Conservation (phyloP, 257 asterid species). For the Echites panduratus region DNA sequence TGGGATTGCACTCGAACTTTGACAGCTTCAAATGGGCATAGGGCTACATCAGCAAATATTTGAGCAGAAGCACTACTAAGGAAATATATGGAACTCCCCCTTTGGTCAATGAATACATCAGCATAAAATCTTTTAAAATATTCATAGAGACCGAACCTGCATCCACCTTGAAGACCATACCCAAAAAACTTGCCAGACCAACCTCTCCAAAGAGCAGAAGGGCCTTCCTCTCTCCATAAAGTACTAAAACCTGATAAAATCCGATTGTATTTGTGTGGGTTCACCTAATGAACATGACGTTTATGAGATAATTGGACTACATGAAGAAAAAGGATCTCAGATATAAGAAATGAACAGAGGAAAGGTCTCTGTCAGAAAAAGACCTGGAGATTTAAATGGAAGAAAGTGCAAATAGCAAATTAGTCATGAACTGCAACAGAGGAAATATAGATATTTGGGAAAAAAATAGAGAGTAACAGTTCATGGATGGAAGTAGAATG, state of each 20-base stretch:
- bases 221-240: conserved; percentile 61
- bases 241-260: conserved; percentile 53
- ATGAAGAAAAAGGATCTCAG: conserved; percentile 1
- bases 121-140: conserved; percentile 59
- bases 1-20: conserved; percentile 63
- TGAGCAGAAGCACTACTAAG: conserved; percentile 77
- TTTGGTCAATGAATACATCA: conserved; percentile 40
- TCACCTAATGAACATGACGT: conserved; percentile 32
- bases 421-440: not conserved
- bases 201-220: conserved; percentile 66
- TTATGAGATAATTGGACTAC: conserved; percentile 12
- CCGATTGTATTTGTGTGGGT: conserved; percentile 56
- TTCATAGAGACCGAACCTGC: conserved; percentile 64
- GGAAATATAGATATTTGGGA: too few relatives aligned
- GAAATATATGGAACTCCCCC: conserved; percentile 49
- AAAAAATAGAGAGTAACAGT: not conserved
- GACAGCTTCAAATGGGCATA: conserved; percentile 76
- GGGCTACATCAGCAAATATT: conserved; percentile 71
- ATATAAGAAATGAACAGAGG: not conserved
- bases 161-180: conserved; percentile 70
- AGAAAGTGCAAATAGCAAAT: not conserved
- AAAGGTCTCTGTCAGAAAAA: not conserved
- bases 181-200: conserved; percentile 80
- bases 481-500: not conserved
- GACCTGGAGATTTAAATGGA: not conserved